Evolutionary conservation across 352 stramenopile genomes (phyloP).

Genomic region (Plasmopara viticola): DNA sequence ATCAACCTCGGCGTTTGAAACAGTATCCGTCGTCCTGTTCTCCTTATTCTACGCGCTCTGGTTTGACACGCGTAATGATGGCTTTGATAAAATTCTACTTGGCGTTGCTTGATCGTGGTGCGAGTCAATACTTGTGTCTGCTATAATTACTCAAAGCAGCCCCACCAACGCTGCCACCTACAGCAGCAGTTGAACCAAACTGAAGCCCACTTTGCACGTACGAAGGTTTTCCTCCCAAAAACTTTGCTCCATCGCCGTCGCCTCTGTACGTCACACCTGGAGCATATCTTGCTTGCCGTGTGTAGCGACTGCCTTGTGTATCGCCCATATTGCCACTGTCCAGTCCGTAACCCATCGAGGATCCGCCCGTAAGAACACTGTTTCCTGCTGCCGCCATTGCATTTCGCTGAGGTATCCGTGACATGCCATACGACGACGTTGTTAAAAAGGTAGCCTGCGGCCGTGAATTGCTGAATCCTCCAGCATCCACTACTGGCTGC

Average conservation of each 20-base stretch:
- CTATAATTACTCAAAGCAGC: slow-evolving; percentile 50
- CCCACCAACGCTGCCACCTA: slow-evolving; percentile 38
- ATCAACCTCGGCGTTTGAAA: slow-evolving; percentile 8
- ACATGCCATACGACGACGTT: slow-evolving; percentile 29
- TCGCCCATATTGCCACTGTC: slow-evolving; percentile 48
- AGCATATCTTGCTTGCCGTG: slow-evolving; percentile 68
- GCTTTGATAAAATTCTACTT: slow-evolving; percentile 4
- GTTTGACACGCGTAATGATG: slow-evolving; percentile 3
- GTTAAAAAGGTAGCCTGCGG: slow-evolving; percentile 18
- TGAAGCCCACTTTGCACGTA: slow-evolving; percentile 36
- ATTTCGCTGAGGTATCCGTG: slow-evolving; percentile 52
- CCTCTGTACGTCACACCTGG: slow-evolving; percentile 50
- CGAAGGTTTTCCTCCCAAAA: slow-evolving; percentile 44
- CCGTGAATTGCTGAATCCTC: slow-evolving; percentile 36
- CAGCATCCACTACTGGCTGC: slow-evolving; percentile 36
- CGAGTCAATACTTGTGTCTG: slow-evolving; percentile 67
- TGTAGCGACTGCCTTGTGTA: slow-evolving; percentile 64
- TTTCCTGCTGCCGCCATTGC: slow-evolving; percentile 63
- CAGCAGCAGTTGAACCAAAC: slow-evolving; percentile 37
- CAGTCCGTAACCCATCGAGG: slow-evolving; percentile 37
- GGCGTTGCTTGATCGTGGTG: slow-evolving; percentile 6
- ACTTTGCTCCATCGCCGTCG: slow-evolving; percentile 51
- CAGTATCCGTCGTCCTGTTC: background rate
- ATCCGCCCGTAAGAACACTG: slow-evolving; percentile 53
- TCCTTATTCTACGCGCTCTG: slow-evolving; percentile 20